These are phyloP conservation scores for Olyra latifolia DNA, from an alignment of 176 grass and related monocot genomes.

Conservation along the genomic window DNA sequence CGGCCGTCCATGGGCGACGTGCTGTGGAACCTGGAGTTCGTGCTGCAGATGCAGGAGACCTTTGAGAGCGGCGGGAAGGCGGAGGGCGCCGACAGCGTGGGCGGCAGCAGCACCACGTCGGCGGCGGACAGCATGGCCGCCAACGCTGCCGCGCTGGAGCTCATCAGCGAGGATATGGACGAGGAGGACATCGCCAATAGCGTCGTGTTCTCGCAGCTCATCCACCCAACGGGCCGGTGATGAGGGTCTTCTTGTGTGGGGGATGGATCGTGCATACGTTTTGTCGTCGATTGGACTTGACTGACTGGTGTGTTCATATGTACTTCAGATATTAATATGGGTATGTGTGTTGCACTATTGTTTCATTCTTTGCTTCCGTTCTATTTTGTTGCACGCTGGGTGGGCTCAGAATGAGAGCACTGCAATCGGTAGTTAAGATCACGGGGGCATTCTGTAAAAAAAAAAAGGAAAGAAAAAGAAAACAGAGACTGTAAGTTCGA, in stretches of 20 bases:
- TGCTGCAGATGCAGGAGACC: slow-evolving; percentile 51
- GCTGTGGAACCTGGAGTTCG: slow-evolving; percentile 56
- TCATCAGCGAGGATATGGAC: slow-evolving; percentile 52
- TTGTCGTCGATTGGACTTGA: background rate
- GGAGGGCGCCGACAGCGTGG: background rate
- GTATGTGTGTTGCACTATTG: slow-evolving; percentile 18
- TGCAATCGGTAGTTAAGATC: background rate
- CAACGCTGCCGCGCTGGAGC: slow-evolving; percentile 23
- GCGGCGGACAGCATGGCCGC: slow-evolving; percentile 37
- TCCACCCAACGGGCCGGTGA: slow-evolving; percentile 45
- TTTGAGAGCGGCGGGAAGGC: slow-evolving; percentile 41
- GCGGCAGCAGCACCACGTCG: background rate
- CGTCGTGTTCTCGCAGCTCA: slow-evolving; percentile 47
- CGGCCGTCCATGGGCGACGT: slow-evolving; percentile 53
- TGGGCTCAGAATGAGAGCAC: background rate
- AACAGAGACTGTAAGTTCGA: too few species aligned
- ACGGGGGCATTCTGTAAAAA: too few species aligned
- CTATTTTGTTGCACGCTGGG: background rate
- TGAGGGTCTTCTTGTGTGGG: background rate
- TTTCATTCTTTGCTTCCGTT: background rate
- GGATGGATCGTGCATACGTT: background rate
- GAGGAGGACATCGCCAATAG: slow-evolving; percentile 55
- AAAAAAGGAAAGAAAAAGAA: too few species aligned
- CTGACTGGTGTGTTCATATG: slow-evolving; percentile 1
- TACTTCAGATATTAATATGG: slow-evolving; percentile 21